A percentile compares a stretch with the other conserved stretches of the same genome.
Evolutionary conservation across 331 rosid species (phyloP).

Genomic region (Dryas integrifolia): DNA sequence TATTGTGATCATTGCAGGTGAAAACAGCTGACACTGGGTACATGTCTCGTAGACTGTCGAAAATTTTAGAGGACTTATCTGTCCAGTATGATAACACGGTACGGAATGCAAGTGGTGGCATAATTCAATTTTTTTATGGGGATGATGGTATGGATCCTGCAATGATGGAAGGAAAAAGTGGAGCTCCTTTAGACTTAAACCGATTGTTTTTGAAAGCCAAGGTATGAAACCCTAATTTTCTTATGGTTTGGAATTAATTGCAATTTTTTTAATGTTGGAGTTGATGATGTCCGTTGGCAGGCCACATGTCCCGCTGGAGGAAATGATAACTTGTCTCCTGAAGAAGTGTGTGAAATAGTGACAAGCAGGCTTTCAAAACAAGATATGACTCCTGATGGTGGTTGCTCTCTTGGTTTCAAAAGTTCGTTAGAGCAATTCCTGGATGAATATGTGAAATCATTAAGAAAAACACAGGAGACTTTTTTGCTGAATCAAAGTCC

Average conservation of each 20-base stretch:
- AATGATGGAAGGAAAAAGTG: constrained; percentile 83
- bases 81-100: constrained; percentile 84
- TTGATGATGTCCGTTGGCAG: constrained; percentile 32
- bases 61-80: constrained; percentile 78
- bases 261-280: constrained; percentile 11
- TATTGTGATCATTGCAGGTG: constrained; percentile 52
- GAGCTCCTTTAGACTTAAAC: constrained; percentile 81
- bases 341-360: constrained; percentile 49
- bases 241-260: constrained; percentile 20
- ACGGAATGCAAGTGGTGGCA: constrained; percentile 66
- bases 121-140: constrained; percentile 87
- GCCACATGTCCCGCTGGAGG: constrained; percentile 68
- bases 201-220: constrained; percentile 70
- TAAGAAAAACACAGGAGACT: constrained; percentile 30
- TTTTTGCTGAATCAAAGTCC: constrained; percentile 25
- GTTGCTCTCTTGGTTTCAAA: constrained; percentile 53
- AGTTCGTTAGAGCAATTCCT: constrained; percentile 55
- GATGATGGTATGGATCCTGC: constrained; percentile 98
- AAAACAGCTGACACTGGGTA: constrained; percentile 99
- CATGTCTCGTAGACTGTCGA: constrained; percentile 91
- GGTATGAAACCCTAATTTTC: constrained; percentile 43
- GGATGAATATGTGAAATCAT: constrained; percentile 35
- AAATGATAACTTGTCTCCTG: constrained; percentile 56
- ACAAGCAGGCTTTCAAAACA: constrained; percentile 53
- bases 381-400: constrained; percentile 52